Conservation (phyloP, 2,329 filamentous ascomycete species). For the Endoconidiophora laricicola region DNA sequence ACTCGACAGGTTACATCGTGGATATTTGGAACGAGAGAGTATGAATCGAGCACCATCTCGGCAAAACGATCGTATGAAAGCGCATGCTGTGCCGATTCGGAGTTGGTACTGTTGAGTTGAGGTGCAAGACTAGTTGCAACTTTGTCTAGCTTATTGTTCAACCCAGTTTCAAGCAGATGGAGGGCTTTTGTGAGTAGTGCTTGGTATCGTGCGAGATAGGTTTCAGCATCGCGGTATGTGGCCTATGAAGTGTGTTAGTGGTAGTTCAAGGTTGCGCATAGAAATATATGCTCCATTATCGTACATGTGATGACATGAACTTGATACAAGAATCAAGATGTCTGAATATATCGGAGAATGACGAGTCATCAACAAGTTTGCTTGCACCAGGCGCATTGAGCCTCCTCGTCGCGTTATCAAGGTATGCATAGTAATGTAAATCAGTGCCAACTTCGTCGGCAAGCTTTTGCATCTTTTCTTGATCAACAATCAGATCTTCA, state of each 20-base stretch:
- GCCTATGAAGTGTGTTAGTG: constrained; percentile 31
- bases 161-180: constrained; percentile 43
- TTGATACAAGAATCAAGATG: constrained; percentile 81
- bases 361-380: constrained; percentile 65
- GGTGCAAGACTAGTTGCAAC: constrained; percentile 37
- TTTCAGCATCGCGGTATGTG: constrained; percentile 70
- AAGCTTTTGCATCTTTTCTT: constrained; percentile 59
- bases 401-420: constrained; percentile 76
- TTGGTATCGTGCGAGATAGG: constrained; percentile 76
- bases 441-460: constrained; percentile 77
- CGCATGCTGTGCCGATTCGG: constrained; percentile 41
- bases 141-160: constrained; percentile 34
- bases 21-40: constrained; percentile 38
- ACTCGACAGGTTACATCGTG: constrained; percentile 34
- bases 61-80: constrained; percentile 43
- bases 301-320: constrained; percentile 77
- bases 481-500: constrained; percentile 69
- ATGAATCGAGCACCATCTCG: constrained; percentile 39
- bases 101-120: constrained; percentile 37
- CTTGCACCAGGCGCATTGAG: constrained; percentile 85
- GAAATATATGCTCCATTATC: constrained; percentile 18
- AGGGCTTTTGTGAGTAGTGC: constrained; percentile 55
- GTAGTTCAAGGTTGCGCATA: background rate
- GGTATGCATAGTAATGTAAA: constrained; percentile 83
- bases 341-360: constrained; percentile 74